Percentiles rank a stretch among this genome's conserved stretches.
Evolutionary conservation across 2,329 filamentous ascomycete species (phyloP).

Genomic region (Reticulascus tulasneorum): DNA sequence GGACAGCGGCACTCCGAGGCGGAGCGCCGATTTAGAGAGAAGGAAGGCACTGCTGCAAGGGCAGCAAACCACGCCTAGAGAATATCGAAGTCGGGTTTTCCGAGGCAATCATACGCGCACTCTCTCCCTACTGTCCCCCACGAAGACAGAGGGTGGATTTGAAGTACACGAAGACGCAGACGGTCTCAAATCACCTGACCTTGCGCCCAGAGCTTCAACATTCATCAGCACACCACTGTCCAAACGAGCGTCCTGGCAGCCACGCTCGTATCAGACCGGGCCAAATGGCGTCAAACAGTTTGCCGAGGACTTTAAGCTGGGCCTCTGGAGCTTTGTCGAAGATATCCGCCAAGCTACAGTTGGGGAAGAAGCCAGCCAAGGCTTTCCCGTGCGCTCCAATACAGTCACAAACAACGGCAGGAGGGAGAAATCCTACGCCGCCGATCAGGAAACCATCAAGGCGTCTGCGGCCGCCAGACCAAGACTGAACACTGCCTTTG

Average conservation of each 20-base stretch:
- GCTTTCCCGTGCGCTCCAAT: constrained; percentile 24
- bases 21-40: constrained; percentile 64
- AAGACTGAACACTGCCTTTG: constrained; percentile 38
- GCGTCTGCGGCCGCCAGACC: constrained; percentile 35
- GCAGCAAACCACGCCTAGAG: constrained; percentile 38
- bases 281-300: constrained; percentile 63
- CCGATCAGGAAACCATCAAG: constrained; percentile 45
- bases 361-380: constrained; percentile 80
- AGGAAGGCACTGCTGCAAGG: constrained; percentile 59
- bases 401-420: constrained; percentile 6
- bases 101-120: constrained; percentile 60
- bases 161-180: constrained; percentile 42
- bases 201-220: constrained; percentile 23
- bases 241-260: constrained; percentile 59
- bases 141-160: constrained; percentile 41
- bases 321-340: constrained; percentile 91
- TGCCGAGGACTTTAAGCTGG: constrained; percentile 83
- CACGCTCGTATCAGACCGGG: constrained; percentile 41
- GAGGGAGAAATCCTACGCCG: constrained; percentile 15
- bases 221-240: constrained; percentile 35
- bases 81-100: constrained; percentile 60
- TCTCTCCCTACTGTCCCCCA: constrained; percentile 78
- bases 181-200: constrained; percentile 33
- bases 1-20: constrained; percentile 25
- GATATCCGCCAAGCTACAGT: constrained; percentile 94